Evolutionary conservation across 306 rosid genomes (phyloP).

Genomic region (Cucurbita ficifolia): DNA sequence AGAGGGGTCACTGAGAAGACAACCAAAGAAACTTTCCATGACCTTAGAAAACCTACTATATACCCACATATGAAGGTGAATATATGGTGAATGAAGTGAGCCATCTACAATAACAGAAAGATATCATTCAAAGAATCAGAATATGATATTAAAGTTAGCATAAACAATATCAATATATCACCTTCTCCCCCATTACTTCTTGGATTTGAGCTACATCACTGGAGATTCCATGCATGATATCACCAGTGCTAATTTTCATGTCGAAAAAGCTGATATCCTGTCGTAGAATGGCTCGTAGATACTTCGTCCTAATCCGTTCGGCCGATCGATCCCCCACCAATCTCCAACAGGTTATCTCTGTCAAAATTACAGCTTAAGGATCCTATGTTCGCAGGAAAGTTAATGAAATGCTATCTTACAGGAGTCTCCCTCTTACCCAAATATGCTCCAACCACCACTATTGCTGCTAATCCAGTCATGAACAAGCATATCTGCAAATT

Average conservation of each 20-base stretch:
- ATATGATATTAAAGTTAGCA: background rate
- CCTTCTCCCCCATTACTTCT: slow-evolving; percentile 98
- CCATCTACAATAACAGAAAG: slow-evolving; percentile 50
- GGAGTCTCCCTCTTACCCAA: slow-evolving; percentile 37
- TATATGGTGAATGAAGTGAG: slow-evolving; percentile 61
- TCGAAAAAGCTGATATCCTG: slow-evolving; percentile 66
- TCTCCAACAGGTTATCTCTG: slow-evolving; percentile 96
- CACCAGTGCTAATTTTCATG: slow-evolving; percentile 50
- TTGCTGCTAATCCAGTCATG: slow-evolving; percentile 57
- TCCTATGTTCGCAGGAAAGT: background rate
- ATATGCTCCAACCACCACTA: slow-evolving; percentile 71
- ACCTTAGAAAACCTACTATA: slow-evolving; percentile 56
- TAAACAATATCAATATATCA: slow-evolving; percentile 2
- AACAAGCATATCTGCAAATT: slow-evolving; percentile 48
- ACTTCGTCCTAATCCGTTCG: slow-evolving; percentile 60
- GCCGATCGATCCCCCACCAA: slow-evolving; percentile 80
- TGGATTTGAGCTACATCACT: slow-evolving; percentile 90
- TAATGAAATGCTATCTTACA: background rate
- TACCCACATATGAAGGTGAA: slow-evolving; percentile 80
- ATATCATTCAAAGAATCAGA: background rate
- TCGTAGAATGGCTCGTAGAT: slow-evolving; percentile 59
- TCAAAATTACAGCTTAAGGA: slow-evolving; percentile 10
- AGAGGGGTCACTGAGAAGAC: slow-evolving; percentile 70
- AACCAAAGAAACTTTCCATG: slow-evolving; percentile 67
- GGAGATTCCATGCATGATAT: slow-evolving; percentile 84